A percentile compares a stretch with the other conserved stretches of the same genome.
phyloP scores from a whole-genome alignment of 148 eudicot genomes.

The Heliamphora exappendiculata region DNA sequence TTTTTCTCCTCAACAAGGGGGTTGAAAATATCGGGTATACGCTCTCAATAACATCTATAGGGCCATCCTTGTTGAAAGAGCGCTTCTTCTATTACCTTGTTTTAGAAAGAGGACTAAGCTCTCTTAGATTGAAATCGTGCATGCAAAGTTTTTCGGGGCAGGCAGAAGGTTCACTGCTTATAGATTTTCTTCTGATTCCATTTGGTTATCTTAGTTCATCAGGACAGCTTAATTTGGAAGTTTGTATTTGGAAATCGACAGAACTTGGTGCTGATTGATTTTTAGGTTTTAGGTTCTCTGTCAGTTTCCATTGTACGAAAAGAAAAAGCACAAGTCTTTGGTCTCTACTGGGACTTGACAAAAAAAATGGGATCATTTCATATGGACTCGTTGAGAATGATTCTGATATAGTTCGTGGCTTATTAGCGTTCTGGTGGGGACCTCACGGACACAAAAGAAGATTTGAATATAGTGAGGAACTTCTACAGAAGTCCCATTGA shows the following conservation, averaged over 20 bases:
- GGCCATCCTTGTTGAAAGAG: slow-evolving; percentile 27
- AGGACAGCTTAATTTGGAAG: slow-evolving; percentile 35
- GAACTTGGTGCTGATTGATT: slow-evolving; percentile 3
- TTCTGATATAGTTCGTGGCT: no score
- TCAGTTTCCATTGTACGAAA: background rate
- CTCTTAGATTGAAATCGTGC: slow-evolving; percentile 36
- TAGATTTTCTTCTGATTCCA: slow-evolving; percentile 39
- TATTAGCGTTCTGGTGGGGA: background rate
- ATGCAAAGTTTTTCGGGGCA: slow-evolving; percentile 20
- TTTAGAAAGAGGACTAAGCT: slow-evolving; percentile 31
- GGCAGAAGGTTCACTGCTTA: slow-evolving; percentile 22
- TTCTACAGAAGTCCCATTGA: no score
- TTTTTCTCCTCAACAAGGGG: slow-evolving; percentile 40
- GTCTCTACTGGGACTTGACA: no score
- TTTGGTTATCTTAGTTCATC: slow-evolving; percentile 22
- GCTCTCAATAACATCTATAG: slow-evolving; percentile 23
- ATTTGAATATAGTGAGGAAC: no score
- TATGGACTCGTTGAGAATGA: no score
- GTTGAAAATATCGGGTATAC: slow-evolving; percentile 29
- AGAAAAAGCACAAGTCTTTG: no score
- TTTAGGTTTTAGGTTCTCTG: background rate
- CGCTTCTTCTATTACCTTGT: slow-evolving; percentile 32
- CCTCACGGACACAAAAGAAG: no score
- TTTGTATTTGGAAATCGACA: slow-evolving; percentile 41
- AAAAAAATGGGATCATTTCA: no score